Evolutionary conservation across 805 yeast species (phyloP).

Genomic region (Debaryomyces castellii): DNA sequence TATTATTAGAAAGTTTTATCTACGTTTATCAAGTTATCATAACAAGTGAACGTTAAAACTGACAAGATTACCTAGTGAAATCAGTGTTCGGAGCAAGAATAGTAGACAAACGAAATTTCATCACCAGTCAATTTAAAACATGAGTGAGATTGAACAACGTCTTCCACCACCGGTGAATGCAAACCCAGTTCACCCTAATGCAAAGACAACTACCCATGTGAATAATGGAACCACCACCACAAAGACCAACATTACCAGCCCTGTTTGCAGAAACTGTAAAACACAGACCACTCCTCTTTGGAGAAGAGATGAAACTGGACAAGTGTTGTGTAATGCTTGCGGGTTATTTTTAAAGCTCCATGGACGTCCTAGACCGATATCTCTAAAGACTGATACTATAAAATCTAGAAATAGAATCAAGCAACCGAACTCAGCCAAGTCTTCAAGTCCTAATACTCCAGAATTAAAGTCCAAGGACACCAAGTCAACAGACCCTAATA

Average conservation of each 20-base stretch:
- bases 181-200: constrained; percentile 56
- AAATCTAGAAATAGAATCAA: constrained; percentile 86
- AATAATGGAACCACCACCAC: constrained; percentile 65
- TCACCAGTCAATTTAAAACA: neutral
- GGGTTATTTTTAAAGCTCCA: constrained; percentile 86
- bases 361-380: constrained; percentile 89
- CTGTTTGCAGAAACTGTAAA: constrained; percentile 85
- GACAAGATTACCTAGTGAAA: neutral
- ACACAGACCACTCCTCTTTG: constrained; percentile 93
- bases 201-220: constrained; percentile 58
- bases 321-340: constrained; percentile 90
- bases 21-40: neutral
- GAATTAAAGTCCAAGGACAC: constrained; percentile 53
- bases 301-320: constrained; percentile 84
- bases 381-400: constrained; percentile 87
- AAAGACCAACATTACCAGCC: constrained; percentile 59
- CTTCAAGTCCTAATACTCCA: constrained; percentile 53
- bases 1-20: neutral
- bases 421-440: constrained; percentile 40
- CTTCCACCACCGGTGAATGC: constrained; percentile 12
- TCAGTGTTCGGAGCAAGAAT: neutral
- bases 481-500: constrained; percentile 15
- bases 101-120: neutral
- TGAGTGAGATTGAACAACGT: constrained; percentile 19
- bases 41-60: neutral